Percentiles rank a stretch among this genome's conserved stretches.
Evolutionary conservation across 768 basidiomycete genomes (phyloP).

Genomic region (Hortiboletus flavorubellus): DNA sequence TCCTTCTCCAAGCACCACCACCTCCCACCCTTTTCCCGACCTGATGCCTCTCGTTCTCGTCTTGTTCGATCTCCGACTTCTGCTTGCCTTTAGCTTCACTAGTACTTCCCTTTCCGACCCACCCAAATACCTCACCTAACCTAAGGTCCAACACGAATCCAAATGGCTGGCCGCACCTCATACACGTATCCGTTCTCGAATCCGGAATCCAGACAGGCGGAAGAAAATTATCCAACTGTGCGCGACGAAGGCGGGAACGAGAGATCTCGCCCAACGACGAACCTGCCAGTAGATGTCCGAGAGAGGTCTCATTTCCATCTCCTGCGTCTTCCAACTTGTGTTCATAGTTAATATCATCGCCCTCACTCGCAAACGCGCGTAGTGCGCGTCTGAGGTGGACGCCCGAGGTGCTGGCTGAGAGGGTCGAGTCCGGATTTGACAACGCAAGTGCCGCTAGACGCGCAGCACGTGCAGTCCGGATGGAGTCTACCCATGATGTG

Average conservation of each 20-base stretch:
- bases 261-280: not conserved
- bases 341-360: conserved; percentile 30
- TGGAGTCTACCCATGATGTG: conserved; percentile 65
- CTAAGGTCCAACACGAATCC: conserved; percentile 41
- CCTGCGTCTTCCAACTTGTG: conserved; percentile 43
- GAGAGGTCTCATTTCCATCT: conserved; percentile 35
- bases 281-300: not conserved
- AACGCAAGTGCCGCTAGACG: conserved; percentile 67
- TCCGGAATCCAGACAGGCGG: conserved; percentile 95
- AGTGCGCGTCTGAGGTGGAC: conserved; percentile 70
- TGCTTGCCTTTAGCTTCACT: conserved; percentile 10
- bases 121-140: conserved; percentile 27
- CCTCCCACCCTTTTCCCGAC: conserved; percentile 10
- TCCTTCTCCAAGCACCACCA: conserved; percentile 44
- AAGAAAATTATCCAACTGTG: conserved; percentile 54
- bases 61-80: conserved; percentile 9
- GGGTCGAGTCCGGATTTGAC: conserved; percentile 75
- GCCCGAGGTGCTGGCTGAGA: conserved; percentile 74
- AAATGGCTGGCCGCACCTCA: conserved; percentile 77
- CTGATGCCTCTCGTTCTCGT: conserved; percentile 3
- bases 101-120: conserved; percentile 40
- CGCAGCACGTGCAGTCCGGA: conserved; percentile 67
- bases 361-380: conserved; percentile 63
- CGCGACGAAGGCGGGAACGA: conserved; percentile 22
- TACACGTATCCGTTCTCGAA: conserved; percentile 75